A percentile compares a stretch with the other conserved stretches of the same genome.
These are phyloP conservation scores for Barbarea vulgaris DNA, from an alignment of 345 rosid species.

Conservation along the genomic window DNA sequence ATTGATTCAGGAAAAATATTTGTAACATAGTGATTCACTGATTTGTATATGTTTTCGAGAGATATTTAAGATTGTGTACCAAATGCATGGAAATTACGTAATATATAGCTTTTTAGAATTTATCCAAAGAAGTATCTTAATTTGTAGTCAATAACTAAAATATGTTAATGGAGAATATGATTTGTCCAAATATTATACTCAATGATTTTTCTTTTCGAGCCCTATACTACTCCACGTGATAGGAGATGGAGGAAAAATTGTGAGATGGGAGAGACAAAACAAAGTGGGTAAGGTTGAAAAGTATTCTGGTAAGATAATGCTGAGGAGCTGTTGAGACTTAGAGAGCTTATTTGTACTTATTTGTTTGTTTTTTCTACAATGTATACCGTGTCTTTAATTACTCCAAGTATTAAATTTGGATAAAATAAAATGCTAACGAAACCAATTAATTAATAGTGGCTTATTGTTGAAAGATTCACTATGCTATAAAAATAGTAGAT, in stretches of 20 bases:
- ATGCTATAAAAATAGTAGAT: background rate
- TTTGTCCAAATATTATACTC: background rate
- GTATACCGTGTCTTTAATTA: background rate
- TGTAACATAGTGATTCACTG: background rate
- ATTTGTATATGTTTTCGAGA: too few species aligned
- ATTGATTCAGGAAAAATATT: background rate
- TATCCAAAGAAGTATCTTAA: background rate
- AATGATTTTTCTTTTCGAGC: background rate
- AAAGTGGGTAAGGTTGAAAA: constrained; percentile 39
- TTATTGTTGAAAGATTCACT: background rate
- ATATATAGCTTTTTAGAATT: too few species aligned
- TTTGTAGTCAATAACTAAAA: background rate
- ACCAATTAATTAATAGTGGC: background rate
- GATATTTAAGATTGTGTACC: background rate
- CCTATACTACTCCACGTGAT: constrained; percentile 13
- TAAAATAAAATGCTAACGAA: background rate
- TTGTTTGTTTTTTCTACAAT: constrained; percentile 19
- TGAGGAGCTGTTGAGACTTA: constrained; percentile 14
- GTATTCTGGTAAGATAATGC: constrained; percentile 28
- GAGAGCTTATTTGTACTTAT: constrained; percentile 11
- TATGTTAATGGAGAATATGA: background rate
- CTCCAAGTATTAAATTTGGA: background rate
- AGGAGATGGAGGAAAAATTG: background rate
- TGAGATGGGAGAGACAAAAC: constrained; percentile 28
- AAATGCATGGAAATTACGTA: background rate